Evolutionary conservation across 2,329 filamentous ascomycete genomes (phyloP).

Genomic region (Podosphaera xanthii): DNA sequence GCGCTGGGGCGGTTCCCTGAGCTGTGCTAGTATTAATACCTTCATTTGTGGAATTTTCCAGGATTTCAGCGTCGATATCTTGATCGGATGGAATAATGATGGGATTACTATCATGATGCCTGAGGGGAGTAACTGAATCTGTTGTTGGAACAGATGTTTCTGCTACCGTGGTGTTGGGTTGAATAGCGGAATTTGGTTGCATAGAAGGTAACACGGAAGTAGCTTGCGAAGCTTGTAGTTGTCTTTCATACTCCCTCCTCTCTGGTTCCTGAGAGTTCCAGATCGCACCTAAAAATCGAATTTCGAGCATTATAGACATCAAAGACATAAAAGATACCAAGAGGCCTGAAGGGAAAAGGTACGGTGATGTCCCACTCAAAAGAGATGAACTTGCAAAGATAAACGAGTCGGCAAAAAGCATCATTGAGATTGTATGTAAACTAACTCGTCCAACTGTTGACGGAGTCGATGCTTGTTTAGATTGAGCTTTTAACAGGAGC

Average conservation of each 20-base stretch:
- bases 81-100: conserved; percentile 41
- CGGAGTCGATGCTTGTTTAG: conserved; percentile 42
- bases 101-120: conserved; percentile 15
- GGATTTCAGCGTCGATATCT: conserved; percentile 37
- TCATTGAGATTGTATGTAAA: conserved; percentile 36
- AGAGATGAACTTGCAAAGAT: conserved; percentile 31
- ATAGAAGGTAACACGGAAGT: conserved; percentile 10
- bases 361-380: conserved; percentile 30
- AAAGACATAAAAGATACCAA: conserved; percentile 29
- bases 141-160: conserved; percentile 2
- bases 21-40: conserved; percentile 10
- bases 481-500: conserved; percentile 37
- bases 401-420: conserved; percentile 39
- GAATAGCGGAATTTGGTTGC: conserved; percentile 11
- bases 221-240: conserved; percentile 10
- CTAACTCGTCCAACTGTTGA: conserved; percentile 44
- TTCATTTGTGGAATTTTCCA: conserved; percentile 17
- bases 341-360: conserved; percentile 33
- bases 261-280: conserved; percentile 38
- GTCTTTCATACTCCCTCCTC: conserved; percentile 19
- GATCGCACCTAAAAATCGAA: conserved; percentile 34
- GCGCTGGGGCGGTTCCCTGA: conserved; percentile 8
- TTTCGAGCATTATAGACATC: conserved; percentile 32
- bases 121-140: not conserved
- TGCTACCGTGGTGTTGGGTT: conserved; percentile 7